Evolutionary conservation across 495 filamentous ascomycete genomes (phyloP).

Genomic region (Penicillium waksmanii): DNA sequence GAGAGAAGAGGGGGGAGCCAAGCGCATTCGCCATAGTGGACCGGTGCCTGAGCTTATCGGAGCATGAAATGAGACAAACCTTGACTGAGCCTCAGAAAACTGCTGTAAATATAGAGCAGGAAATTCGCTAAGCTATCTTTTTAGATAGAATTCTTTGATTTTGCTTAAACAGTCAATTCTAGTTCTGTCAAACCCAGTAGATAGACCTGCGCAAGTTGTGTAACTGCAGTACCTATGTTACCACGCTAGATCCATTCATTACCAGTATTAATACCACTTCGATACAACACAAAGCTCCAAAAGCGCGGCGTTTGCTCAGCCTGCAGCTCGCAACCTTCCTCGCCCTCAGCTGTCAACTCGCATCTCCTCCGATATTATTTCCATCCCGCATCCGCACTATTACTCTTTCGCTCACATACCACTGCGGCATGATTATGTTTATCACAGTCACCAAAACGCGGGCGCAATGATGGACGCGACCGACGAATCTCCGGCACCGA

Average conservation of each 20-base stretch:
- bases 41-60: slow-evolving; percentile 12
- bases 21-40: slow-evolving; percentile 31
- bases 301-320: neutral
- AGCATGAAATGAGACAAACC: neutral
- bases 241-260: neutral
- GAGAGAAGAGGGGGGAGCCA: slow-evolving; percentile 9
- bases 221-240: neutral
- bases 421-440: neutral
- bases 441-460: slow-evolving; percentile 24
- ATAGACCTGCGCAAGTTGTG: neutral
- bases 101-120: neutral
- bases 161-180: neutral
- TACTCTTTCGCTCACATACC: neutral
- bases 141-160: neutral
- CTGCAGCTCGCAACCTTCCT: neutral
- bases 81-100: neutral
- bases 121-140: neutral
- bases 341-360: neutral
- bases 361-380: neutral
- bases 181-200: neutral
- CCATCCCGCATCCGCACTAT: neutral
- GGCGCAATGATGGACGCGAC: slow-evolving; percentile 39
- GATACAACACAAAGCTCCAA: neutral
- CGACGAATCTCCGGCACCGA: slow-evolving; percentile 29
- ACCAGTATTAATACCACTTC: neutral